Evolutionary conservation across 768 basidiomycete species (phyloP), one percentile per base, ranked within the genome.

Genomic region (Pulveroboletus sp.): DNA sequence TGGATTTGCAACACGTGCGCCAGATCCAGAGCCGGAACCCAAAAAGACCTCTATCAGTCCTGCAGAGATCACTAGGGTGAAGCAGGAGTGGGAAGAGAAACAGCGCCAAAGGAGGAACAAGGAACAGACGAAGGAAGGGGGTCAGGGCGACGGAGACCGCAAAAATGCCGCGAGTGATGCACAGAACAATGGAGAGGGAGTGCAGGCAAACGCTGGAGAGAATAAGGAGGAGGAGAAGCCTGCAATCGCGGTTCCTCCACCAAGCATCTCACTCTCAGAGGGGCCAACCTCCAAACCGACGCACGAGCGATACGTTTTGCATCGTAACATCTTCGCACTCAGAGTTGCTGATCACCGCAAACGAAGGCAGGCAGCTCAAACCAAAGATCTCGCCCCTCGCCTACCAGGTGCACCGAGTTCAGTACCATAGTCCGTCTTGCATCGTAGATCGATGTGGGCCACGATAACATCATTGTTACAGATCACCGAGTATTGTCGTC

Each of bases 251-350:
- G 42, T 40, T 17, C 21, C 24, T 18, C 5, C 11, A 39, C 38
- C 69, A 8, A 64, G 65, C 31, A 50, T 67, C 18, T 63, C 70
- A 12, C 53, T 69, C 10, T 52, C 72, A 39, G 60, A 61, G 38
- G 56, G 68, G 38, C 38, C 74, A 3, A 52, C 73, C 24, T 52
- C 75, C 68, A 43, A 64, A 24, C 72, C 81, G 11, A 69, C 75
- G 11, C 93, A 94, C 71, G 77, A 85, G 61, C 80, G 82, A 54
- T 96, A 85, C 62, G 72, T 76, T 8, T 73, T 96, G n/a, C 91
- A 95, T 69, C 79, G 91, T 36, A 80, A 87, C 54, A 82, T 89
- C 53, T 96, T 89, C 64, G 73, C 76, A 67, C 83, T 95, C 79
- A 80, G 93, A 24, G 79, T 81, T 52, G 71, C 73, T 10, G 91